These are phyloP conservation scores for Saraca asoca DNA, from an alignment of 331 rosid species.

Conservation along the genomic window DNA sequence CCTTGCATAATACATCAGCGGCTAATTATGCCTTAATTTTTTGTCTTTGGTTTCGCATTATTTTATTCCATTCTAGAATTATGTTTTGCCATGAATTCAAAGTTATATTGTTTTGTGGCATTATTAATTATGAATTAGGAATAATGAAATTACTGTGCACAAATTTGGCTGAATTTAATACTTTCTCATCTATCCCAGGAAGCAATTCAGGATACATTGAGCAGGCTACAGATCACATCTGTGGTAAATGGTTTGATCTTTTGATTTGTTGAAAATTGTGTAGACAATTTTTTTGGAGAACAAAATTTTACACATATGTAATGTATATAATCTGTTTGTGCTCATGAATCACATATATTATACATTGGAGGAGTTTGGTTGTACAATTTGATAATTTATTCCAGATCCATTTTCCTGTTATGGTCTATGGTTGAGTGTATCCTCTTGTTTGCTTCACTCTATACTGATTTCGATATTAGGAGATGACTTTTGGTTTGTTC, in stretches of 20 bases:
- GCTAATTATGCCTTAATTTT: background rate
- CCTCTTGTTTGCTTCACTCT: constrained; percentile 17
- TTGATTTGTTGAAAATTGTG: background rate
- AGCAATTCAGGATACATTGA: constrained; percentile 44
- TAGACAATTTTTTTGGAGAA: background rate
- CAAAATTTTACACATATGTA: background rate
- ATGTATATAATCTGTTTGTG: constrained; percentile 13
- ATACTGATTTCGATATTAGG: background rate
- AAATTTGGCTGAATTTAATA: constrained; percentile 15
- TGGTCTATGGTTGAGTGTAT: background rate
- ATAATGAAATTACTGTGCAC: constrained; percentile 1
- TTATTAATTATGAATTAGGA: background rate
- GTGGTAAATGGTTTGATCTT: constrained; percentile 47
- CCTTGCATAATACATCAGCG: background rate
- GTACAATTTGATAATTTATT: constrained; percentile 18
- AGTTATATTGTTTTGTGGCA: constrained; percentile 21
- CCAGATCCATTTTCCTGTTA: background rate
- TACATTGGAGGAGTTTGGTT: background rate
- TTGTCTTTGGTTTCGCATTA: background rate
- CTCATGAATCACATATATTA: constrained; percentile 6
- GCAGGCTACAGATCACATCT: constrained; percentile 45
- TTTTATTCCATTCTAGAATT: constrained; percentile 1
- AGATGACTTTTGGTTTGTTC: background rate
- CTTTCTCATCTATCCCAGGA: constrained; percentile 36
- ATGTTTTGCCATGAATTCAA: constrained; percentile 7